These are phyloP conservation scores for Populus pruinosa DNA, from an alignment of 345 rosid genomes.

Conservation along the genomic window DNA sequence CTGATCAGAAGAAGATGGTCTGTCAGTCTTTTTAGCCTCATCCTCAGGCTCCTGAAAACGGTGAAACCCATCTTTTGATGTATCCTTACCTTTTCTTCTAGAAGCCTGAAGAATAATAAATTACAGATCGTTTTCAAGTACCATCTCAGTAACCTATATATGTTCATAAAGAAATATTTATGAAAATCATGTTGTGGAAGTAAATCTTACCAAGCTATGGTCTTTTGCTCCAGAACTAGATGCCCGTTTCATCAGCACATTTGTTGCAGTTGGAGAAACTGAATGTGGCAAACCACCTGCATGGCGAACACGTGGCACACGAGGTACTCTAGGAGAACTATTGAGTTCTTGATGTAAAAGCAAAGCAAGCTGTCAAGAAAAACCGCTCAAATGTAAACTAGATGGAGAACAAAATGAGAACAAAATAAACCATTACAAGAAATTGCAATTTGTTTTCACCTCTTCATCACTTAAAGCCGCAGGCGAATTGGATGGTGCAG, in stretches of 20 bases:
- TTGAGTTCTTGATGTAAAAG: constrained; percentile 98
- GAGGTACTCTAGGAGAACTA: constrained; percentile 97
- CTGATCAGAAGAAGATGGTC: constrained; percentile 60
- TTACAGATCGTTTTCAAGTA: not conserved
- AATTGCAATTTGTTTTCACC: constrained; percentile 37
- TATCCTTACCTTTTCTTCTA: constrained; percentile 71
- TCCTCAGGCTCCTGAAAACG: constrained; percentile 51
- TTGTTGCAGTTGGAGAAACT: constrained; percentile 62
- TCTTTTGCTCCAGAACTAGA: constrained; percentile 78
- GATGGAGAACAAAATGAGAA: not conserved
- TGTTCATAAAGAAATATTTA: not conserved
- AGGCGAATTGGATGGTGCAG: constrained; percentile 43
- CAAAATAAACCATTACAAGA: not conserved
- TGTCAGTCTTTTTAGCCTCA: constrained; percentile 54
- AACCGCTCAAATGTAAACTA: not conserved
- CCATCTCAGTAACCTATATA: not conserved
- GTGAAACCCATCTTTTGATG: constrained; percentile 48
- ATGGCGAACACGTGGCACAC: constrained; percentile 91
- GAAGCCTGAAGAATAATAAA: constrained; percentile 43
- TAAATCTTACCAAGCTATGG: constrained; percentile 50
- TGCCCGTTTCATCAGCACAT: constrained; percentile 61
- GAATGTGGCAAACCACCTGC: constrained; percentile 74
- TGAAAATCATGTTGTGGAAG: not conserved
- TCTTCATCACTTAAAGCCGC: constrained; percentile 85
- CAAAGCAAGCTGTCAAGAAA: constrained; percentile 69